These are phyloP conservation scores for Candida sp. DNA, from an alignment of 1,139 yeast genomes.

Conservation along the genomic window DNA sequence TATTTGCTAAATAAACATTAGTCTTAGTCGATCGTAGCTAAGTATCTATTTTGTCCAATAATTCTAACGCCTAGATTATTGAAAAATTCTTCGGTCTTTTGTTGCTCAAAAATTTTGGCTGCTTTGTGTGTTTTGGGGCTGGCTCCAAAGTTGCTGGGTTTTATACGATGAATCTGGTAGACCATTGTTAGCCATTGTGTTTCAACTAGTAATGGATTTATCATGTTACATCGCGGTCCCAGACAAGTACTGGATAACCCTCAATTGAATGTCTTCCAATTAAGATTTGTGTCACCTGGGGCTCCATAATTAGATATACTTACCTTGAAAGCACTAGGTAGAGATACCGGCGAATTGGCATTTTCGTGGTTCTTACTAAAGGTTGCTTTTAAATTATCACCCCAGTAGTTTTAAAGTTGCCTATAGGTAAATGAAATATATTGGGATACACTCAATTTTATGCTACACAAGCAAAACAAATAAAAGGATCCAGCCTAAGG, in stretches of 20 bases:
- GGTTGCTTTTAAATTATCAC: no score
- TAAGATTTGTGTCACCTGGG: conserved; percentile 89
- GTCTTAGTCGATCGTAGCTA: no score
- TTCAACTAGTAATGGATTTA: conserved; percentile 59
- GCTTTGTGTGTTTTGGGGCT: conserved; percentile 80
- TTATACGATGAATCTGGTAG: conserved; percentile 74
- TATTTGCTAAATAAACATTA: no score
- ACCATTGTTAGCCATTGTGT: conserved; percentile 64
- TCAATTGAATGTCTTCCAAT: conserved; percentile 78
- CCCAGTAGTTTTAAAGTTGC: no score
- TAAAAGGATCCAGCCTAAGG: no score
- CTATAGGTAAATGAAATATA: no score
- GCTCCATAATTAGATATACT: conserved; percentile 75
- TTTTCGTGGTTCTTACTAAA: conserved; percentile 26
- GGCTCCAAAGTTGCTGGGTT: conserved; percentile 72
- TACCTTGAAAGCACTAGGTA: conserved; percentile 66
- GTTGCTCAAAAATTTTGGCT: conserved; percentile 77
- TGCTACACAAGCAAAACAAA: no score
- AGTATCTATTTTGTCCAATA: no score
- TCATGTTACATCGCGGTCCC: conserved; percentile 74
- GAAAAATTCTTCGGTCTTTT: conserved; percentile 57
- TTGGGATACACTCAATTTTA: no score
- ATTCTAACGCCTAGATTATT: no score
- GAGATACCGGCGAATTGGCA: conserved; percentile 63
- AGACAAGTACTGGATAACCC: conserved; percentile 59